Percentiles rank a stretch among this genome's conserved stretches.
Evolutionary conservation across 2,329 filamentous ascomycete species (phyloP).

Genomic region (Arachnomyces sp.): DNA sequence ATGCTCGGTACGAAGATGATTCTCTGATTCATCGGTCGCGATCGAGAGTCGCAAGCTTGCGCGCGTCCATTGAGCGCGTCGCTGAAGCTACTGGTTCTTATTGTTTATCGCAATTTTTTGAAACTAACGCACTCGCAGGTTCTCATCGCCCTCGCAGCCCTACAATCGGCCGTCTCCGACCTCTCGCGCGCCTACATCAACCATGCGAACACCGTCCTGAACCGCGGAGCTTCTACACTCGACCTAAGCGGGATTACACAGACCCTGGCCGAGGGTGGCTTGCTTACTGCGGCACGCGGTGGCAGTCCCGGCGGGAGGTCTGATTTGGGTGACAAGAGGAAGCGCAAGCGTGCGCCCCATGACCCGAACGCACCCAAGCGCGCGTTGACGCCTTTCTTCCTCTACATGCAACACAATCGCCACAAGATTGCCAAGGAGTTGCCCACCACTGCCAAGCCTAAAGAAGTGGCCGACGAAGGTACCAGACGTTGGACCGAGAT

Average conservation of each 20-base stretch:
- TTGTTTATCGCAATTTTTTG: conserved; percentile 8
- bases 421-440: conserved; percentile 73
- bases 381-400: conserved; percentile 86
- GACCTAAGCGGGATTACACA: conserved; percentile 45
- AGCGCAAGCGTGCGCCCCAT: conserved; percentile 76
- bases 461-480: conserved; percentile 79
- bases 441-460: conserved; percentile 66
- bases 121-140: conserved; percentile 47
- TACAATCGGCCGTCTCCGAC: conserved; percentile 69
- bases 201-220: conserved; percentile 76
- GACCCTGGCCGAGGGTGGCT: conserved; percentile 37
- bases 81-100: conserved; percentile 7
- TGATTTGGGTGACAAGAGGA: conserved; percentile 61
- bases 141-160: conserved; percentile 65
- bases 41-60: no score
- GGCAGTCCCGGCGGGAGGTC: conserved; percentile 30
- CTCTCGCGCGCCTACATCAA: conserved; percentile 78
- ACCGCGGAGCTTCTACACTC: conserved; percentile 46
- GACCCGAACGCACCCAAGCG: conserved; percentile 94
- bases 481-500: conserved; percentile 79
- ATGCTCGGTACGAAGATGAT: no score
- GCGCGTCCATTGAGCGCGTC: conserved; percentile 4
- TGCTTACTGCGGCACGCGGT: conserved; percentile 31
- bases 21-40: no score
- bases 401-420: conserved; percentile 85